Evolutionary conservation across 2,329 filamentous ascomycete genomes (phyloP), one percentile per base, ranked within the genome.

Genomic region (Metarhizium guizhouense): DNA sequence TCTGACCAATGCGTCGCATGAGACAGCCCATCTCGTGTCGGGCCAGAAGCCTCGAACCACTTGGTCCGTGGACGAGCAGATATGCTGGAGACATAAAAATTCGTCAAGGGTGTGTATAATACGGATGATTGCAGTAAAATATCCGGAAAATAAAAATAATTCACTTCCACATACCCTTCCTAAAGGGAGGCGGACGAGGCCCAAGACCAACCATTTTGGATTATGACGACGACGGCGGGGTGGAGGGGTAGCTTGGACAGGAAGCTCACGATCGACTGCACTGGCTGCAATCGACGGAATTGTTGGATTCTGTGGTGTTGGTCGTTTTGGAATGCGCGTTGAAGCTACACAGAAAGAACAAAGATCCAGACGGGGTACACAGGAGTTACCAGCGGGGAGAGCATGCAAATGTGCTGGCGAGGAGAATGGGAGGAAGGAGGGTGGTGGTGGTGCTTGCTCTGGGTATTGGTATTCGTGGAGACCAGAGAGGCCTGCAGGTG

Each of bases 81-180:
- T 14, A 20, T 13, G 45, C 45, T 30, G 45, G 6, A 29, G 14
- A 10, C 16, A 5, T 48, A 8, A 13, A 11, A 6, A 48, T 25
- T 48, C 11, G 20, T 30, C 45, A 13, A 48, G 20, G 20, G 25
- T 30, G 4, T 48, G 25, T 16, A 32, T 48, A 29, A 16, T 16
- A 48, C 54, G 34, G 40, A 54, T 10, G 50, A 54, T 20, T 51
- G 30, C 48, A 51, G 4, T 29, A 10, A 50, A 25, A 52, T 36
- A 56, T 57, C 29, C 10, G 2, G 18, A 42, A 14, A 55, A 13
- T 14, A 13, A 45, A 29, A 6, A 34, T 25, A 11, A 48, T 36
- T 18, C 49, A 50, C 34, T 47, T 42, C n/a, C 51, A 80, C 83
- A 71, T 81, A 88, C 88, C 88, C 81, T 88, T 90, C 63, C 76